Percentiles rank a stretch among this genome's conserved stretches.
phyloP scores from a whole-genome alignment of 2,329 filamentous ascomycete species.

The Arthrobotrys sinensis region DNA sequence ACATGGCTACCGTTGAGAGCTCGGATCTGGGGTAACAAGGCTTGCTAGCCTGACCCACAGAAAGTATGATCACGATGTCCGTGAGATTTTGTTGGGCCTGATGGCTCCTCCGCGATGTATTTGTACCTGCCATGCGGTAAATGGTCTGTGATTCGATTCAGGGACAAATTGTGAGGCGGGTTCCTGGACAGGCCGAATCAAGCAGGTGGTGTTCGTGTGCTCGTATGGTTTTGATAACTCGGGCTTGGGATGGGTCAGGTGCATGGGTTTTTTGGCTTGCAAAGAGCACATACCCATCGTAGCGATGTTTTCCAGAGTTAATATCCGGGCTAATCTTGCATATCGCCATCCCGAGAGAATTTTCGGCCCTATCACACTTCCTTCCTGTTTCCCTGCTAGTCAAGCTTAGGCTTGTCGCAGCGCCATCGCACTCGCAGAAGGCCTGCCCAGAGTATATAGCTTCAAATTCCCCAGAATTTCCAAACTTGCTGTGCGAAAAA shows the following conservation, averaged over 20 bases:
- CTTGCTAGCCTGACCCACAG: slow-evolving; percentile 19
- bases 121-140: slow-evolving; percentile 20
- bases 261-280: slow-evolving; percentile 7
- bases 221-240: slow-evolving; percentile 38
- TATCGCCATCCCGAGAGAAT: slow-evolving; percentile 54
- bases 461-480: slow-evolving; percentile 57
- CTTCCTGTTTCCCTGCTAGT: slow-evolving; percentile 47
- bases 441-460: slow-evolving; percentile 60
- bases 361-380: slow-evolving; percentile 45
- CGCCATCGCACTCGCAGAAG: slow-evolving; percentile 42
- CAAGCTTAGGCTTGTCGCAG: slow-evolving; percentile 30
- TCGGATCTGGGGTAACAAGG: slow-evolving; percentile 61
- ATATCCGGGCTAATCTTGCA: slow-evolving; percentile 59
- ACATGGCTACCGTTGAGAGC: slow-evolving; percentile 45
- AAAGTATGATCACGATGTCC: slow-evolving; percentile 44
- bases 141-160: slow-evolving; percentile 25
- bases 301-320: slow-evolving; percentile 50
- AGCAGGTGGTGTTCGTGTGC: slow-evolving; percentile 46
- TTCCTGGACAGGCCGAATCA: slow-evolving; percentile 50
- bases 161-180: slow-evolving; percentile 53
- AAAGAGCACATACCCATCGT: slow-evolving; percentile 35
- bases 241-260: slow-evolving; percentile 36
- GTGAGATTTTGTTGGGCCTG: slow-evolving; percentile 37
- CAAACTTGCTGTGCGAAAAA: slow-evolving; percentile 47
- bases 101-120: not conserved